Percentiles rank a stretch among this genome's conserved stretches.
phyloP scores from a whole-genome alignment of 345 rosid species.

The Hevea brasiliensis region DNA sequence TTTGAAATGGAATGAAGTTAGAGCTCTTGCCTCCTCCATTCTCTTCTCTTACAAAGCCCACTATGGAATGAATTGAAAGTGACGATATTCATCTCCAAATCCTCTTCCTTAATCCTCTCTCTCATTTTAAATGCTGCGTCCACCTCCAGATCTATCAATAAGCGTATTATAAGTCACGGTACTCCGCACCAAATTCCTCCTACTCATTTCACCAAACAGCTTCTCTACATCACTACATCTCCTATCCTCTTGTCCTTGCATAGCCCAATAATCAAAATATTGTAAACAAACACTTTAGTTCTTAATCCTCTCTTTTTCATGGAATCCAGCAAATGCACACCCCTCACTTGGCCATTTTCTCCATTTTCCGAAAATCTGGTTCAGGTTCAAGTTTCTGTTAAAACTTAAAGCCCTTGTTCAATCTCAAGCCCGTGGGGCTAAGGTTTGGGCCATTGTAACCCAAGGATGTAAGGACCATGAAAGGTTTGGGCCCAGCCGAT shows the following conservation, averaged over 20 bases:
- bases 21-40: conserved; percentile 59
- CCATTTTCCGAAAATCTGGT: too few species aligned
- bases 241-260: conserved; percentile 54
- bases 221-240: conserved; percentile 70
- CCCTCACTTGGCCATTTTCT: too few species aligned
- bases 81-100: conserved; percentile 53
- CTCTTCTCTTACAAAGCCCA: conserved; percentile 56
- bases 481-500: too few species aligned
- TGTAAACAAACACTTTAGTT: conserved; percentile 57
- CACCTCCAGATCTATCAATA: conserved; percentile 60
- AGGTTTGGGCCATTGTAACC: too few species aligned
- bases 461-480: too few species aligned
- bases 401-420: too few species aligned
- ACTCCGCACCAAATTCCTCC: conserved; percentile 37
- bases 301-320: conserved; percentile 53
- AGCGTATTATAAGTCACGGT: conserved; percentile 64
- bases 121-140: conserved; percentile 48
- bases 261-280: conserved; percentile 56
- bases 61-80: conserved; percentile 67
- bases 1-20: too few species aligned
- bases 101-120: conserved; percentile 52
- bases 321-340: conserved; percentile 44
- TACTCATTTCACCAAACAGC: conserved; percentile 65
- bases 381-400: too few species aligned
- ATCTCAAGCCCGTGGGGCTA: too few species aligned